A percentile compares a stretch with the other conserved stretches of the same genome.
phyloP scores from a whole-genome alignment of 345 rosid species.

The Carallia brachiata region DNA sequence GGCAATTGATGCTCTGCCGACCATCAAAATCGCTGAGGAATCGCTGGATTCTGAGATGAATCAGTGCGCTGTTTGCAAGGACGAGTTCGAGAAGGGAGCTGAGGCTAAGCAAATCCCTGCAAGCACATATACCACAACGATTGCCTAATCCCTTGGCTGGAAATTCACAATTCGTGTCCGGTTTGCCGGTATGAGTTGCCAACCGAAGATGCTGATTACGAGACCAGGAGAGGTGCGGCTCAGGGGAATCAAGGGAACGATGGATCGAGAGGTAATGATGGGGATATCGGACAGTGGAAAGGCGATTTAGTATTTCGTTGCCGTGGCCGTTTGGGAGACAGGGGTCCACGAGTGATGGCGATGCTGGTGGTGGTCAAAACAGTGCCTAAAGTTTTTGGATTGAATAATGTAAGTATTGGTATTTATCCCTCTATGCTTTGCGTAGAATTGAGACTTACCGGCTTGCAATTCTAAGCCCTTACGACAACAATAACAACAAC shows the following conservation, averaged over 20 bases:
- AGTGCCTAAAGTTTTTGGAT: slow-evolving; percentile 12
- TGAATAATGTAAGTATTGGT: slow-evolving; percentile 14
- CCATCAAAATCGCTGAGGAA: slow-evolving; percentile 26
- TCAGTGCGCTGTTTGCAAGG: slow-evolving; percentile 51
- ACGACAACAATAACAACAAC: too few relatives aligned
- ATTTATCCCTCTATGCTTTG: not conserved
- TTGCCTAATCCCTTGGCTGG: slow-evolving; percentile 47
- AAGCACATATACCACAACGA: slow-evolving; percentile 44
- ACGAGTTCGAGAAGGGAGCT: slow-evolving; percentile 37
- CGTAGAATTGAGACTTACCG: not conserved
- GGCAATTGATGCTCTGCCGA: slow-evolving; percentile 39
- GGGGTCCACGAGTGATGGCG: slow-evolving; percentile 25
- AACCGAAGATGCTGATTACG: slow-evolving; percentile 44
- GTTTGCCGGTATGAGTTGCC: slow-evolving; percentile 54
- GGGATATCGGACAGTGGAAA: slow-evolving; percentile 25
- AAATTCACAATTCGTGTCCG: slow-evolving; percentile 49
- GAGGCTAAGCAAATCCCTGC: slow-evolving; percentile 51
- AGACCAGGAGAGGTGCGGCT: slow-evolving; percentile 18
- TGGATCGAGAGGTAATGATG: slow-evolving; percentile 16
- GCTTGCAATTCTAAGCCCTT: too few relatives aligned
- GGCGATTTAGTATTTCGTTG: slow-evolving; percentile 39
- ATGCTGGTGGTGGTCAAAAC: slow-evolving; percentile 25
- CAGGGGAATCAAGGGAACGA: slow-evolving; percentile 17
- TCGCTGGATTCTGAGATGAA: slow-evolving; percentile 39
- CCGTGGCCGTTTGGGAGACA: slow-evolving; percentile 38